A percentile compares a stretch with the other conserved stretches of the same genome.
Evolutionary conservation across 257 asterid genomes (phyloP).

Genomic region (Scutellaria minor): DNA sequence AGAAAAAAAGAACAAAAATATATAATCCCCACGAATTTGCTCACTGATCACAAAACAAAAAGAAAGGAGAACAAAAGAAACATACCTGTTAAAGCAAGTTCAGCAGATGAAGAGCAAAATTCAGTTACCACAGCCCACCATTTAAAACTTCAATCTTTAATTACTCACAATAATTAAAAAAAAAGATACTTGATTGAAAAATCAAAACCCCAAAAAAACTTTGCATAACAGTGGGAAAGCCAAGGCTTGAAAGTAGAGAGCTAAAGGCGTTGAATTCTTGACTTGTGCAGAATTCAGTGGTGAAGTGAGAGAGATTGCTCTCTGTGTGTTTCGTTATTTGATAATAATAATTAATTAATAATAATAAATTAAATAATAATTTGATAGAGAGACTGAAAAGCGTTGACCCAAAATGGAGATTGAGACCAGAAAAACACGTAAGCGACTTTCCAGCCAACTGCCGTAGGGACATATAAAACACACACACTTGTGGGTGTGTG

Average conservation of each 20-base stretch:
- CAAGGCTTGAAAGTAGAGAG: slow-evolving; percentile 16
- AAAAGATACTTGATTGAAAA: neutral
- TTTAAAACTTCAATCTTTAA: slow-evolving; percentile 8
- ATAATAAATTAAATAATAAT: neutral
- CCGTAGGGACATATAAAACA: neutral
- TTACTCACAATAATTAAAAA: neutral
- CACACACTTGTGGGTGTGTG: slow-evolving; percentile 29
- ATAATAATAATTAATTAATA: neutral
- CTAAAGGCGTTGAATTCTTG: slow-evolving; percentile 4
- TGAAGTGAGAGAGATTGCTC: neutral
- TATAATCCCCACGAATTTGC: neutral
- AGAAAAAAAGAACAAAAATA: neutral
- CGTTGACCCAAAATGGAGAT: slow-evolving; percentile 33
- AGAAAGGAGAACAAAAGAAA: neutral
- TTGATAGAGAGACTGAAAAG: slow-evolving; percentile 14
- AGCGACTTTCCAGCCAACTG: slow-evolving; percentile 30
- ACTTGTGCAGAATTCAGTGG: neutral
- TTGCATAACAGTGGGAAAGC: slow-evolving; percentile 11
- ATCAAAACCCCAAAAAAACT: neutral
- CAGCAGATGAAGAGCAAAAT: slow-evolving; percentile 14
- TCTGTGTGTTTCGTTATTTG: neutral
- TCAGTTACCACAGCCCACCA: slow-evolving; percentile 26
- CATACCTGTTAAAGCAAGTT: slow-evolving; percentile 23
- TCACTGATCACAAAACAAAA: neutral
- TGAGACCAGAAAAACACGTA: slow-evolving; percentile 22